A percentile compares a stretch with the other conserved stretches of the same genome.
phyloP scores from a whole-genome alignment of 495 filamentous ascomycete species.

The Lophiotrema nucula region DNA sequence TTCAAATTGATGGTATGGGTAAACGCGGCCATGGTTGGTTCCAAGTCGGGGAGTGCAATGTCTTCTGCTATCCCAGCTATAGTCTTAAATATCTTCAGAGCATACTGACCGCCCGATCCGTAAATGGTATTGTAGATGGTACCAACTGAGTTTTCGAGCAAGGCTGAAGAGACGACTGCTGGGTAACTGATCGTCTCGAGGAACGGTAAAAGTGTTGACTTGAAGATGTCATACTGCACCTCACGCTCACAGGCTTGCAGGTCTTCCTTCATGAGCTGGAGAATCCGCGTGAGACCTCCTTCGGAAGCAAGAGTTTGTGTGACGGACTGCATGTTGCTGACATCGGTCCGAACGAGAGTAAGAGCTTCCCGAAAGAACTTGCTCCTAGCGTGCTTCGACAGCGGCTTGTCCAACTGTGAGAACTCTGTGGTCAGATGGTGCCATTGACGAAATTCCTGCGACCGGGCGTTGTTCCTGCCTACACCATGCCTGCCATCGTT shows the following conservation, averaged over 20 bases:
- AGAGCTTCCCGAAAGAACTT: constrained; percentile 20
- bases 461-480: background rate
- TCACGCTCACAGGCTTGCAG: too few species aligned
- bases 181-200: constrained; percentile 52
- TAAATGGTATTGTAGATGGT: constrained; percentile 60
- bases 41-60: background rate
- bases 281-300: constrained; percentile 15
- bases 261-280: constrained; percentile 18
- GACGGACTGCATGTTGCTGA: constrained; percentile 18
- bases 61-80: constrained; percentile 4
- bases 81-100: constrained; percentile 44
- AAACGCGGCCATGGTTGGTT: constrained; percentile 5
- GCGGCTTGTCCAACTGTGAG: background rate
- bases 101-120: constrained; percentile 50
- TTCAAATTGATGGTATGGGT: background rate
- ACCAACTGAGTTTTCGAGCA: constrained; percentile 54
- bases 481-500: too few species aligned
- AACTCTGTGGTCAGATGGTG: background rate
- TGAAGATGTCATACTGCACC: too few species aligned
- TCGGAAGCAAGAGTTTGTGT: constrained; percentile 18
- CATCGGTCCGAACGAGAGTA: background rate
- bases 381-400: background rate
- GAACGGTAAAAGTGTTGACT: constrained; percentile 60
- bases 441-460: background rate
- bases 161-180: constrained; percentile 52